These are phyloP conservation scores for Aureobasidium sp. DNA, from an alignment of 2,329 filamentous ascomycete genomes.

Conservation along the genomic window DNA sequence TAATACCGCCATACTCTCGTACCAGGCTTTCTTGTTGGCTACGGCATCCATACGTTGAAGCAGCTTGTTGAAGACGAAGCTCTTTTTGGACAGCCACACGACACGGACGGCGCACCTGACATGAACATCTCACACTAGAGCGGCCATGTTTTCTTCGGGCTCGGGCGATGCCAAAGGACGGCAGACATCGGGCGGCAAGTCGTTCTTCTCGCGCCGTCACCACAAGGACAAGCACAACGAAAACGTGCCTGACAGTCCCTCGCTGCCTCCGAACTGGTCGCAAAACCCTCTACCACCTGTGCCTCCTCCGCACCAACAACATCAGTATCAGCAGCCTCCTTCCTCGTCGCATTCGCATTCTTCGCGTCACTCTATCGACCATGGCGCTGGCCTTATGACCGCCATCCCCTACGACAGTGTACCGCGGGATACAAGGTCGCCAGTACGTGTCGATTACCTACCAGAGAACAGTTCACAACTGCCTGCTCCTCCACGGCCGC, in stretches of 20 bases:
- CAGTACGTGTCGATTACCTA: conserved; percentile 66
- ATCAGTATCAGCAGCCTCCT: conserved; percentile 49
- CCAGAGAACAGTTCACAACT: conserved; percentile 55
- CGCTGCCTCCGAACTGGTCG: conserved; percentile 44
- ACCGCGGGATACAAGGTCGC: conserved; percentile 57
- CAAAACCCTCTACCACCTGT: conserved; percentile 54
- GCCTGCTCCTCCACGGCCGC: conserved; percentile 21
- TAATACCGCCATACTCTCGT: neutral
- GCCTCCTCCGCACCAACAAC: conserved; percentile 50
- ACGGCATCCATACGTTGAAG: neutral
- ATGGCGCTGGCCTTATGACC: conserved; percentile 77
- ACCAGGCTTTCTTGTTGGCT: neutral
- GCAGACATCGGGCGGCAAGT: conserved; percentile 73
- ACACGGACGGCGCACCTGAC: conserved; percentile 2
- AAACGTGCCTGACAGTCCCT: conserved; percentile 45
- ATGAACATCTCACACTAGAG: conserved; percentile 7
- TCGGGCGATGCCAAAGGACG: conserved; percentile 65
- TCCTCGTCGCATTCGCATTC: conserved; percentile 48
- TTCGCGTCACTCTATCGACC: conserved; percentile 53
- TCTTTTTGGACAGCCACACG: neutral
- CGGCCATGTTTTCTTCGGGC: conserved; percentile 34
- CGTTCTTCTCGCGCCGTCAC: conserved; percentile 75
- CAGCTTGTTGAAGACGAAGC: neutral
- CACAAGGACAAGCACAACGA: conserved; percentile 63
- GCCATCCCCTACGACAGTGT: conserved; percentile 79